Evolutionary conservation across 2,329 filamentous ascomycete genomes (phyloP).

Genomic region (Trichoderma sp.): DNA sequence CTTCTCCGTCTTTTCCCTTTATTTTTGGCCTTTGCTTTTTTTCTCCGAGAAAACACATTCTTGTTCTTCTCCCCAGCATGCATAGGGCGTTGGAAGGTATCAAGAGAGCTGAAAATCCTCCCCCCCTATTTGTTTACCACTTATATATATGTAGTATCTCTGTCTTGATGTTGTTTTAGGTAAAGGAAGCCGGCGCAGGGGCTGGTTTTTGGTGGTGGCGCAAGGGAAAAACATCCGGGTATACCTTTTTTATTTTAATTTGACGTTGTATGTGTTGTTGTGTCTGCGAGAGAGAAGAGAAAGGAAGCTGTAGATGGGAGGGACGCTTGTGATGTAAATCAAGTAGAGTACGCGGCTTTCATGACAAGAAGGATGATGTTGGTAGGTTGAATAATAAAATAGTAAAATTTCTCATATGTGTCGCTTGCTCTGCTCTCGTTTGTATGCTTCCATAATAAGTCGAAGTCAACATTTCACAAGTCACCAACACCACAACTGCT

Average conservation of each 20-base stretch:
- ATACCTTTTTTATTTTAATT: slow-evolving; percentile 14
- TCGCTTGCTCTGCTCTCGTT: background rate
- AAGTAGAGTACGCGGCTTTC: background rate
- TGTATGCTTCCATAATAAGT: too few relatives aligned
- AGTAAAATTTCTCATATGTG: background rate
- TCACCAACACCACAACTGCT: slow-evolving; percentile 29
- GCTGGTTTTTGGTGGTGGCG: slow-evolving; percentile 34
- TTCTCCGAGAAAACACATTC: too few relatives aligned
- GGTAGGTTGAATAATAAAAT: background rate
- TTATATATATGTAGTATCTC: background rate
- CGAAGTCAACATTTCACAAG: background rate
- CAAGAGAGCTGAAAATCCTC: background rate
- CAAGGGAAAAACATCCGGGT: slow-evolving; percentile 15
- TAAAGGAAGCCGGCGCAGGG: slow-evolving; percentile 29
- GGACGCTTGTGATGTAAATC: background rate
- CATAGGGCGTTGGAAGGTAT: slow-evolving; percentile 10
- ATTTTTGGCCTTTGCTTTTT: background rate
- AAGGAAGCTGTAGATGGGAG: background rate
- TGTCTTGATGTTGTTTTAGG: background rate
- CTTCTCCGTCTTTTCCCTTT: background rate
- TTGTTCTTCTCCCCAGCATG: background rate
- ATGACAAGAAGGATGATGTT: background rate
- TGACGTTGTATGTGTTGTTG: background rate
- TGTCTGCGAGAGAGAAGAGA: background rate
- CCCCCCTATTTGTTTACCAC: background rate